Percentiles rank a stretch among this genome's conserved stretches.
Conservation (phyloP, 345 rosid genomes). For the Cardamine chenopodiifolia region DNA sequence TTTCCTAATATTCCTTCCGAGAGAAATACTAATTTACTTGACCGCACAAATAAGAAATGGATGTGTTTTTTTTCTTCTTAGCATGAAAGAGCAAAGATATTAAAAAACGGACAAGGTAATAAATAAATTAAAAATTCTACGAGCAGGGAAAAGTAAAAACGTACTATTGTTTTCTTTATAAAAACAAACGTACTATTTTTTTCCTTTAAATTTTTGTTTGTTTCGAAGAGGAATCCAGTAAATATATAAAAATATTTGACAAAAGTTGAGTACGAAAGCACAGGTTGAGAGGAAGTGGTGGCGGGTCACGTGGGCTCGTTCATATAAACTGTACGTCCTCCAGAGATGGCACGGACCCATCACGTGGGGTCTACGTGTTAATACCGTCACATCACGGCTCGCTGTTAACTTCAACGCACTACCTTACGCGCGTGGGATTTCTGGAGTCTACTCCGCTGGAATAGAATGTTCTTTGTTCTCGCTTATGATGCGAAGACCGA, state of each 20-base stretch:
- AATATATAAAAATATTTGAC: constrained; percentile 28
- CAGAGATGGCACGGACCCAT: constrained; percentile 44
- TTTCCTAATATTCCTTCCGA: background rate
- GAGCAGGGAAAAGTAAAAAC: too few relatives aligned
- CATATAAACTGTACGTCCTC: constrained; percentile 33
- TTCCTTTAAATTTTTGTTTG: background rate
- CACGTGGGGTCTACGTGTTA: constrained; percentile 38
- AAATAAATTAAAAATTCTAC: too few relatives aligned
- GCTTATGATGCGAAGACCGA: constrained; percentile 28
- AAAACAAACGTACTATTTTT: background rate
- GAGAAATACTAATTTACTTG: background rate
- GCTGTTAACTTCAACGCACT: constrained; percentile 12
- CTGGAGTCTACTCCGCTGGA: constrained; percentile 32
- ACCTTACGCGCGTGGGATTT: background rate
- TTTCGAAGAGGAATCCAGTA: constrained; percentile 34
- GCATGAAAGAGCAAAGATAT: background rate
- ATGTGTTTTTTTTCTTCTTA: background rate
- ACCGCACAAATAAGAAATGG: background rate
- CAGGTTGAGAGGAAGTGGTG: constrained; percentile 43
- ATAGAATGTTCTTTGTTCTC: constrained; percentile 40
- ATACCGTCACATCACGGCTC: constrained; percentile 31
- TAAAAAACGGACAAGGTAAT: too few relatives aligned
- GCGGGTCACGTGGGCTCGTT: constrained; percentile 41
- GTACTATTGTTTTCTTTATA: too few relatives aligned
- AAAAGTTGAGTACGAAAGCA: constrained; percentile 41